A percentile compares a stretch with the other conserved stretches of the same genome.
Evolutionary conservation across 352 stramenopile species (phyloP).

Genomic region (Pythium pyrilobum): DNA sequence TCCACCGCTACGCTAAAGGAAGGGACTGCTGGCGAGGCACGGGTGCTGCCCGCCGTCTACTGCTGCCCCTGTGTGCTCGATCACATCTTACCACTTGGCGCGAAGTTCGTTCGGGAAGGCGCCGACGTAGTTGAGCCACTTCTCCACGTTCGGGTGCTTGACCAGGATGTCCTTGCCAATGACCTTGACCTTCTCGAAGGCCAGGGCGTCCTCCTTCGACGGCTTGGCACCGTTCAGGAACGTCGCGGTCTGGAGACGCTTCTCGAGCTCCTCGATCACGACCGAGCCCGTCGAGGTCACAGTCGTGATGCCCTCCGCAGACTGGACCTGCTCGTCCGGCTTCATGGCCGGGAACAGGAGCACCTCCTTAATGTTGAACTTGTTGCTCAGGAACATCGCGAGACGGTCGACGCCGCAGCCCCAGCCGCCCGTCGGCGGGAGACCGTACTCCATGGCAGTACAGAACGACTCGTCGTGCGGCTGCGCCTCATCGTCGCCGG

Average conservation of each 20-base stretch:
- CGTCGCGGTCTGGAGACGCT: constrained; percentile 42
- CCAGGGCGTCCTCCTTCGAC: constrained; percentile 59
- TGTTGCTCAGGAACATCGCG: constrained; percentile 96
- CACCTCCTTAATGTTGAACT: constrained; percentile 96
- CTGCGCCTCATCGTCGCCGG: constrained; percentile 81
- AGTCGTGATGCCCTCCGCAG: not conserved
- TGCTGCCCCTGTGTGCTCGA: not conserved
- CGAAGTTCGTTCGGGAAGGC: constrained; percentile 76
- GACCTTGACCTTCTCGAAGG: constrained; percentile 75
- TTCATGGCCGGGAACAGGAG: constrained; percentile 99
- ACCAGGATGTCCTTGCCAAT: constrained; percentile 66
- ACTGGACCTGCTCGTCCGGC: constrained; percentile 76
- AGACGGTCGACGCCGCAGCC: constrained; percentile 98
- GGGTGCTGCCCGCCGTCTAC: too few species aligned
- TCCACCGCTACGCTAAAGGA: constrained; percentile 2
- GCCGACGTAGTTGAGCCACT: constrained; percentile 67
- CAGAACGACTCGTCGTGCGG: constrained; percentile 95
- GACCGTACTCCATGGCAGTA: constrained; percentile 94
- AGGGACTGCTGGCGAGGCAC: not conserved
- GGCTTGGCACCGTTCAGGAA: constrained; percentile 70
- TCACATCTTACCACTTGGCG: constrained; percentile 52
- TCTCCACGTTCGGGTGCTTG: constrained; percentile 73
- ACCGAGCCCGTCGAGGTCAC: constrained; percentile 31
- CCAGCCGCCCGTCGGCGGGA: constrained; percentile 96
- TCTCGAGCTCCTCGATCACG: constrained; percentile 59